Evolutionary conservation across 2,329 filamentous ascomycete species (phyloP), one percentile per base, ranked within the genome.

Genomic region (Aspergillus novoparasiticus): DNA sequence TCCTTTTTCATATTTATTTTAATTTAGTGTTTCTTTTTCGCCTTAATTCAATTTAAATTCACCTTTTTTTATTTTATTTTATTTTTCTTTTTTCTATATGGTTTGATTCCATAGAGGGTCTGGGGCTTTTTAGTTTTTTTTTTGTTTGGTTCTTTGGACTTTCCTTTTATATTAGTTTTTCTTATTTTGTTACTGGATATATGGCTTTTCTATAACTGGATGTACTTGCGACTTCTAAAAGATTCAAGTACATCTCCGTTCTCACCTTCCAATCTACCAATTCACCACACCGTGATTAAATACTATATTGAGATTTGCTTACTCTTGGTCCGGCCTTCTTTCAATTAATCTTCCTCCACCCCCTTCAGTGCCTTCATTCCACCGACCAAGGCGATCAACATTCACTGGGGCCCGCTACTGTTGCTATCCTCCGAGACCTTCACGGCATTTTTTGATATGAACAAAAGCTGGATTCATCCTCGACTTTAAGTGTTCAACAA

Each of bases 291-390:
- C 30, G 23, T 48, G 11, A 46, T 36, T 46, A 59, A 63, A 57
- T 62, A 62, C 41, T 63, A 66, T 64, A 60, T 66, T 39, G 65
- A 67, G 65, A 60, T 41, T 59, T 58, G 53, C 60, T 53, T 81
- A 64, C 83, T 83, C 66, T 64, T 71, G 71, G 71, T 79, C 87
- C 86, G 67, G 81, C 84, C 82, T 89, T 89, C 65, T 82, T 61
- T 26, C 32, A 55, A 39, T 59, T 53, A 34, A 60, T 57, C 41
- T 61, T 36, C 34, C 57, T 62, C 82, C 81, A 90, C 66, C 70
- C 71, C 72, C 69, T 74, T 71, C 64, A 69, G 70, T 72, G 69
- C 71, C 71, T 73, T 72, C 72, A 74, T 74, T 74, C 71, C 71
- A 66, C 66, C 58, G 62, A 63, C 61, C 65, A 67, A 69, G 69